phyloP scores from a whole-genome alignment of 169 alveolate species.

The Plasmodium coatneyi region DNA sequence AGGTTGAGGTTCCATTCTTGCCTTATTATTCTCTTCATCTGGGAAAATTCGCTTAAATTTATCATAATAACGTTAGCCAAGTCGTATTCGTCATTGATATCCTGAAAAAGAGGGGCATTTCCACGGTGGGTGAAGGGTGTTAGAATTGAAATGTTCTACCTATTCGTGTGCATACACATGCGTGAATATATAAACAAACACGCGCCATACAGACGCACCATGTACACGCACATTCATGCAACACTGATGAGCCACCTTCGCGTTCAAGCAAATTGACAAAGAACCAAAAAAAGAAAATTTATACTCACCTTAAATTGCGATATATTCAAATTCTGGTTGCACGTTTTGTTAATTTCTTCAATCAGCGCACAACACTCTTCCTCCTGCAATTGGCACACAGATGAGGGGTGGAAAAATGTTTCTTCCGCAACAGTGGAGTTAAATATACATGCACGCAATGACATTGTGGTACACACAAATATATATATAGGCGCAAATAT shows the following conservation, averaged over 20 bases:
- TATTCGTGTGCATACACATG: neutral
- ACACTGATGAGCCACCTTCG: neutral
- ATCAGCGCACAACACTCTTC: conserved; percentile 52
- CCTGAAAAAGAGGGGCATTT: conserved; percentile 14
- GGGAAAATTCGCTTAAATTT: conserved; percentile 58
- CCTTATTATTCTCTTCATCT: conserved; percentile 45
- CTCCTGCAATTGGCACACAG: conserved; percentile 7
- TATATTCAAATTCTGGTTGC: conserved; percentile 49
- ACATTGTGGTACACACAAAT: neutral
- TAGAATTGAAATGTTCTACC: neutral
- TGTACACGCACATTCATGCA: neutral
- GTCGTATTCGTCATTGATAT: conserved; percentile 61
- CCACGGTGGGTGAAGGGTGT: neutral
- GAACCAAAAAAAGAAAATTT: neutral
- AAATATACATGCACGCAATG: neutral
- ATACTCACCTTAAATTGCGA: conserved; percentile 60
- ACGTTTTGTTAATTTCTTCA: conserved; percentile 69
- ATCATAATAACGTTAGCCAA: conserved; percentile 56
- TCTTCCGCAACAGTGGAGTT: neutral
- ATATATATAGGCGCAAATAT: neutral
- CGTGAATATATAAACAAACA: neutral
- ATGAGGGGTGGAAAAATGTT: neutral
- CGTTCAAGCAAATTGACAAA: neutral
- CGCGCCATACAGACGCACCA: no score
- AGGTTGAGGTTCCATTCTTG: conserved; percentile 66